Base-by-base conservation (phyloP, 2,329 filamentous ascomycete genomes). In the Dothistroma septosporum region DNA sequence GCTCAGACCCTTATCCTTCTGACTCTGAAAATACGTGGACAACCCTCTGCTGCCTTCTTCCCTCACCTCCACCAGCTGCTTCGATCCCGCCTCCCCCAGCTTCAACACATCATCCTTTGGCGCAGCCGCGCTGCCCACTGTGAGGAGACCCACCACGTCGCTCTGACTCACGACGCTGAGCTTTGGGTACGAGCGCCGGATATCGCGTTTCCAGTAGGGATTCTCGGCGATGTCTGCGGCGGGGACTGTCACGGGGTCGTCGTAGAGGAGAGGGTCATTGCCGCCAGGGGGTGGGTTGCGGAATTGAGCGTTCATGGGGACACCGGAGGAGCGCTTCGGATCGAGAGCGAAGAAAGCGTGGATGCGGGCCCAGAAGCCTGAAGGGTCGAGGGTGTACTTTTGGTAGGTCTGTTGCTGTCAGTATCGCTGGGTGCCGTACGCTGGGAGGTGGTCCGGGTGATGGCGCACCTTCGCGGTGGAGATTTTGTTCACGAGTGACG, bases 301-400 rank as follows among this genome's bases (percentile, higher is more conserved):
- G 84, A 85, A 97, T 80, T 92, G 88, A 46, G 92, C 87, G 83
- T 97, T 97, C 72, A 99, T 81, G 52, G 94, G 94, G 21, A 99
- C 81, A 76, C 94, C 94, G 72, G 89, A 92, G 68, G 92, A 97
- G 67, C 94, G 92, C 73, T 90, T 86, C 37, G 92, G 85, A 76
- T 96, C 93, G 72, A 99, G 80, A 68, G 91, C 86, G 68, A 97
- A 77, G 69, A 88, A 75, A 68, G 87, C 85, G 75, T 92, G 92
- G 76, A 99, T 80, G 59, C 80, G 80, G 74, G 93, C 92, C 90
- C 91, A 97, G 77, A 97, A 80, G 46, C 94, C 94, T 44, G 83
- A 85, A 55, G 93, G 94, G 75, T 96, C 90, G 66, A 97, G 82
- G 37, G 92, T 96, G 80, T 99, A 93, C 90, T 97, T 97, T 93